Conservation (phyloP, 768 basidiomycete genomes). For the Kwoniella sp. region DNA sequence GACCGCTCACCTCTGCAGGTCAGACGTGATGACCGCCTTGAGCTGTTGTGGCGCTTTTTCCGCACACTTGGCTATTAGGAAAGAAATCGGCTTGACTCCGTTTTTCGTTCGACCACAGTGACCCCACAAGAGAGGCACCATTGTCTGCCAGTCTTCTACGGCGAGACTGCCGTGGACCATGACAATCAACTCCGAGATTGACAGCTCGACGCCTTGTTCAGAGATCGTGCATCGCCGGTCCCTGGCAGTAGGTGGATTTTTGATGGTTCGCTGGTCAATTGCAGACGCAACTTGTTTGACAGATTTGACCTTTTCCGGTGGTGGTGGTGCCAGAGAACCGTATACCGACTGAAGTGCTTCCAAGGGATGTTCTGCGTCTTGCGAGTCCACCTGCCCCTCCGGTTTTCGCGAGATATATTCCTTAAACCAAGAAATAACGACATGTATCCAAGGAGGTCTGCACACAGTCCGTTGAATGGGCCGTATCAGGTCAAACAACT, state of each 20-base stretch:
- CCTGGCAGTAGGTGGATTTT: too few relatives aligned
- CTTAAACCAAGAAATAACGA: conserved; percentile 14
- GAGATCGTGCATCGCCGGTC: too few relatives aligned
- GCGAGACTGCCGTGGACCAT: conserved; percentile 22
- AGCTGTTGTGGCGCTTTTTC: conserved; percentile 20
- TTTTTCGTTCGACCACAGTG: conserved; percentile 4
- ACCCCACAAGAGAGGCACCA: conserved; percentile 26
- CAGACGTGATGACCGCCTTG: conserved; percentile 12
- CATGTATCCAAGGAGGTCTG: conserved; percentile 13
- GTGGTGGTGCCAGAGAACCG: too few relatives aligned
- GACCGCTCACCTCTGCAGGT: conserved; percentile 13
- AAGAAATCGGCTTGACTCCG: conserved; percentile 1
- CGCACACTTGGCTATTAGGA: conserved; percentile 35
- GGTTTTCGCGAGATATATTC: too few relatives aligned
- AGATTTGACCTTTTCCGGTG: too few relatives aligned
- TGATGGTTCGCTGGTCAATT: too few relatives aligned
- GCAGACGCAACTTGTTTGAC: too few relatives aligned
- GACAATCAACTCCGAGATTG: conserved; percentile 20
- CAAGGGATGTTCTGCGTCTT: too few relatives aligned
- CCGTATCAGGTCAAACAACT: not conserved
- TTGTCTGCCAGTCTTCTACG: conserved; percentile 26
- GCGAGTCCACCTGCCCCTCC: too few relatives aligned
- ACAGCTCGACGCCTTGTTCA: too few relatives aligned
- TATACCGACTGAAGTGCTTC: too few relatives aligned
- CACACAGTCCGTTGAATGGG: not conserved